Evolutionary conservation across 768 basidiomycete species (phyloP).

Genomic region (Solioccasus polychromus): DNA sequence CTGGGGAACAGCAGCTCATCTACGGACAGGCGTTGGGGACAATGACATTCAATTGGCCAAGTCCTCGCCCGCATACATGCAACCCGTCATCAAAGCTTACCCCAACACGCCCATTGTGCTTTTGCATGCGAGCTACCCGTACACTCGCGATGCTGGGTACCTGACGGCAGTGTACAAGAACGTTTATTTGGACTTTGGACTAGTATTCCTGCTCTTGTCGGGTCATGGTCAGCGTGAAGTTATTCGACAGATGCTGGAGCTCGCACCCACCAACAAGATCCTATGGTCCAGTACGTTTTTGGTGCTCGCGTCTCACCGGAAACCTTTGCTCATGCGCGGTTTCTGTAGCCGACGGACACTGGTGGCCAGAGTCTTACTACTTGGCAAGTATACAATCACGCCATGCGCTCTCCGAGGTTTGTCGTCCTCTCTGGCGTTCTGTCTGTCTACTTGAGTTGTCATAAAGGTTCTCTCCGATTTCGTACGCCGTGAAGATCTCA

Average conservation of each 20-base stretch:
- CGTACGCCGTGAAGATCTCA: conserved; percentile 48
- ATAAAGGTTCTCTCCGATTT: conserved; percentile 54
- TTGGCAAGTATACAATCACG: conserved; percentile 65
- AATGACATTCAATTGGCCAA: conserved; percentile 58
- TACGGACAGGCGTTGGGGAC: conserved; percentile 56
- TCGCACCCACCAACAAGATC: conserved; percentile 74
- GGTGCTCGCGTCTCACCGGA: too few relatives aligned
- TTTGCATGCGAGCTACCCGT: conserved; percentile 77
- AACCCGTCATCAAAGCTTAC: conserved; percentile 63
- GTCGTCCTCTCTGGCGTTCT: neutral
- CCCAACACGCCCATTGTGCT: conserved; percentile 62
- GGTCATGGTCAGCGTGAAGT: conserved; percentile 57
- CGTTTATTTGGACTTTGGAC: conserved; percentile 78
- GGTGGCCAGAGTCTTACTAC: conserved; percentile 80
- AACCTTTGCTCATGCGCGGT: neutral
- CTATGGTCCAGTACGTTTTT: conserved; percentile 68
- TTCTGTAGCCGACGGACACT: conserved; percentile 20
- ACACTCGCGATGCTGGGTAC: conserved; percentile 75
- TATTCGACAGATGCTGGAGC: conserved; percentile 63
- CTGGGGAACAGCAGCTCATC: neutral
- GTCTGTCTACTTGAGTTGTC: conserved; percentile 54
- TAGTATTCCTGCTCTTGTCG: conserved; percentile 70
- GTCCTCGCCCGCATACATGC: conserved; percentile 65
- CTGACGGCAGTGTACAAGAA: conserved; percentile 68
- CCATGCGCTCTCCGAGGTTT: conserved; percentile 56